Conservation (phyloP, 2,329 filamentous ascomycete genomes). For the Diaporthe capsici region DNA sequence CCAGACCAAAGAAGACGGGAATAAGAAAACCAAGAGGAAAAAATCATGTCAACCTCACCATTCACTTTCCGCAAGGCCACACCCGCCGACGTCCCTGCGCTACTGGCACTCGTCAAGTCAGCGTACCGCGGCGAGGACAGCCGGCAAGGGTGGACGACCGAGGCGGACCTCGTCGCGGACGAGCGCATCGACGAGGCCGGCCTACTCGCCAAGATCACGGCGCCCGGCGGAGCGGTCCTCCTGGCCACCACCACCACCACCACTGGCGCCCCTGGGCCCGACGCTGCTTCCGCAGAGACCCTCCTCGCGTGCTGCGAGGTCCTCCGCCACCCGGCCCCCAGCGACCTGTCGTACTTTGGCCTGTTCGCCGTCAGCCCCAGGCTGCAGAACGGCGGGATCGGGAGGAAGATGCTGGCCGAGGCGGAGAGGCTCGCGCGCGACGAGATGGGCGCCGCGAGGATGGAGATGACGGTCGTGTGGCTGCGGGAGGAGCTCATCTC, state of each 20-base stretch:
- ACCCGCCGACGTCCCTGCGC: constrained; percentile 48
- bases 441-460: constrained; percentile 49
- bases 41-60: constrained; percentile 12
- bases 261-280: neutral
- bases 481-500: constrained; percentile 58
- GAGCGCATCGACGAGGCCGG: constrained; percentile 58
- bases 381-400: constrained; percentile 60
- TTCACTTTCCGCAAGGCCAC: constrained; percentile 54
- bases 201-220: constrained; percentile 56
- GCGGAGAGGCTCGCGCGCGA: constrained; percentile 56
- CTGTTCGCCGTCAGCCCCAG: constrained; percentile 62
- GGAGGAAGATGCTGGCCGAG: constrained; percentile 55
- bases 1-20: neutral
- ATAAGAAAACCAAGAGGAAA: no score
- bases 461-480: constrained; percentile 63
- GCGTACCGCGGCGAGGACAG: constrained; percentile 60
- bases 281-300: neutral
- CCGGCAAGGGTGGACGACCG: constrained; percentile 62
- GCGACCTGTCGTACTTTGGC: constrained; percentile 57
- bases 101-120: constrained; percentile 57
- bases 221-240: constrained; percentile 54
- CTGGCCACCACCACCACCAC: constrained; percentile 52
- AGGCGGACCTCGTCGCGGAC: constrained; percentile 59
- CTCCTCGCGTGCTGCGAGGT: constrained; percentile 63
- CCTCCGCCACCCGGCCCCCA: constrained; percentile 45